Percentiles rank a stretch among this genome's conserved stretches.
These are phyloP conservation scores for Allium sativum DNA, from an alignment of 106 monocot species.

Conservation along the genomic window DNA sequence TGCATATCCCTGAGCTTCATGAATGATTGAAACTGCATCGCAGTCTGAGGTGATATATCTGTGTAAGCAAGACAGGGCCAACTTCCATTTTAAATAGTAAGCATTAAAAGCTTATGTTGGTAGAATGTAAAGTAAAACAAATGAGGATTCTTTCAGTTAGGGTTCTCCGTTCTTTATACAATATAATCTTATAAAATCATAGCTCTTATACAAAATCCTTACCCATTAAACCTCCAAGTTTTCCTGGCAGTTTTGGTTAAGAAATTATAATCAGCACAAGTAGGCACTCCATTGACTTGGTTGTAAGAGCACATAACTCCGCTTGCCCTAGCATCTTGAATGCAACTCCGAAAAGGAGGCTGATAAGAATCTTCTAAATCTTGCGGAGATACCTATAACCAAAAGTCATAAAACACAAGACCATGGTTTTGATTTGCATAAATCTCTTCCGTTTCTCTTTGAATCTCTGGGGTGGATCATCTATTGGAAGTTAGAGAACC, in stretches of 20 bases:
- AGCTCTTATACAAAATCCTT: background rate
- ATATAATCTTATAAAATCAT: background rate
- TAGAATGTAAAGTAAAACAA: background rate
- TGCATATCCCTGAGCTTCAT: slow-evolving; percentile 68
- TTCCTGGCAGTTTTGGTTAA: slow-evolving; percentile 33
- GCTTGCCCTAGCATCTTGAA: slow-evolving; percentile 55
- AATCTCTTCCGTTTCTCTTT: no score
- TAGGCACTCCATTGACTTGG: slow-evolving; percentile 78
- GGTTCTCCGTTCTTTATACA: background rate
- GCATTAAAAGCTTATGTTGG: no score
- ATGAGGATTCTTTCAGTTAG: background rate
- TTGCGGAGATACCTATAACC: slow-evolving; percentile 59
- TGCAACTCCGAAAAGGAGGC: slow-evolving; percentile 78
- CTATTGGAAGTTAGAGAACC: no score
- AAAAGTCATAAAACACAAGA: background rate
- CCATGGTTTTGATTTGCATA: no score
- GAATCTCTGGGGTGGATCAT: no score
- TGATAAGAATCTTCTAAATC: slow-evolving; percentile 89
- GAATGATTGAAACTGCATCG: slow-evolving; percentile 86
- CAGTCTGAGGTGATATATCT: slow-evolving; percentile 96
- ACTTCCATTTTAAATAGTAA: no score
- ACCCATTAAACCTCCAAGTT: slow-evolving; percentile 89
- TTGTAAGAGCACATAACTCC: slow-evolving; percentile 99
- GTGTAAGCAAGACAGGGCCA: no score
- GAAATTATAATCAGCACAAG: slow-evolving; percentile 57